Evolutionary conservation across 495 filamentous ascomycete species (phyloP).

Genomic region (Aspergillus carlsbadensis): DNA sequence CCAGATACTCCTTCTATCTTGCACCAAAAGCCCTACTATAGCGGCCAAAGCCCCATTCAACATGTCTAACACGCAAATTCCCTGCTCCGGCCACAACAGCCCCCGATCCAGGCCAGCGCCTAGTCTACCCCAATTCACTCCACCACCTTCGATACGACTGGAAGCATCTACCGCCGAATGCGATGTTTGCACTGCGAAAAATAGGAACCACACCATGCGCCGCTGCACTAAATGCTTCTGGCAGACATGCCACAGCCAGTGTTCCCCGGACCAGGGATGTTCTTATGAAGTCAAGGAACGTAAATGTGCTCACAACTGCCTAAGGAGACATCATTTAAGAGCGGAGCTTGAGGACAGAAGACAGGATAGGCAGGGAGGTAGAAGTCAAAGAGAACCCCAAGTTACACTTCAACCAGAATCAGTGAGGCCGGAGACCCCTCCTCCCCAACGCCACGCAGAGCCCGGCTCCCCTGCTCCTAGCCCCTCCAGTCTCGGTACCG

Average conservation of each 20-base stretch:
- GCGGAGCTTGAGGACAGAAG: not conserved
- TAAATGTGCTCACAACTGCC: slow-evolving; percentile 11
- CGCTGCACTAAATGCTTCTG: slow-evolving; percentile 45
- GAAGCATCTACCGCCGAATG: slow-evolving; percentile 51
- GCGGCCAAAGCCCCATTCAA: not conserved
- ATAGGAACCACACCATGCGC: slow-evolving; percentile 37
- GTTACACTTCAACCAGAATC: not conserved
- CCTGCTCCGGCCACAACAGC: not conserved
- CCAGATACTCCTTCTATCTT: too few relatives aligned
- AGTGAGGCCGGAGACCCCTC: not conserved
- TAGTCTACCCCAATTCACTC: not conserved
- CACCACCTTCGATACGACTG: slow-evolving; percentile 11
- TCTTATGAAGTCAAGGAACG: slow-evolving; percentile 25
- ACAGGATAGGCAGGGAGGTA: too few relatives aligned
- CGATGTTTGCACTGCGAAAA: slow-evolving; percentile 47
- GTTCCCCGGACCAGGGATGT: slow-evolving; percentile 22
- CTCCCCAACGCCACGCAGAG: not conserved
- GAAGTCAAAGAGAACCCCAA: too few relatives aligned
- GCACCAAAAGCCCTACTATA: not conserved
- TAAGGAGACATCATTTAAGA: not conserved
- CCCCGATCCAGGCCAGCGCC: not conserved
- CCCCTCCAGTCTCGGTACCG: not conserved
- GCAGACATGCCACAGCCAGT: slow-evolving; percentile 42
- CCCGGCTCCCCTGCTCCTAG: not conserved
- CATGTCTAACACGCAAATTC: not conserved